These are phyloP conservation scores for Aphanomyces astaci DNA, from an alignment of 352 stramenopile species.

Conservation along the genomic window DNA sequence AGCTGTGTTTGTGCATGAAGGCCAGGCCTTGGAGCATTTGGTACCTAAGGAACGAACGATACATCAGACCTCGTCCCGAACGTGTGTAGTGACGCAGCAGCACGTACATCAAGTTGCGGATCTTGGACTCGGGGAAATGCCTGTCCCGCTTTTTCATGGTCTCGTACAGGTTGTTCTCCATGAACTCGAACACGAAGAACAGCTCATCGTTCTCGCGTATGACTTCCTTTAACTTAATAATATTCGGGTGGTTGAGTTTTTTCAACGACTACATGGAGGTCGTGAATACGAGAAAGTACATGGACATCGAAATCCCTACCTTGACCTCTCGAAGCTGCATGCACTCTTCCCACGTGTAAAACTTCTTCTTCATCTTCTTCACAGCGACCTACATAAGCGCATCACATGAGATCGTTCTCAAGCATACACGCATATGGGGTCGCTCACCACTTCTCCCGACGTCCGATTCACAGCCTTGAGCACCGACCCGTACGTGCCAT, in stretches of 20 bases:
- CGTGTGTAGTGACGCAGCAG: not conserved
- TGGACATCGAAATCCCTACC: conserved; percentile 29
- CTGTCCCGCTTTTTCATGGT: conserved; percentile 91
- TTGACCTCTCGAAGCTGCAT: conserved; percentile 97
- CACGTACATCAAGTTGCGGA: conserved; percentile 92
- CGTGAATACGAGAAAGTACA: conserved; percentile 11
- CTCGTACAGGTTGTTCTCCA: conserved; percentile 97
- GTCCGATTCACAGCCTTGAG: conserved; percentile 91
- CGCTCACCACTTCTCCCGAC: conserved; percentile 86
- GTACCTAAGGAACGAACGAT: conserved; percentile 33
- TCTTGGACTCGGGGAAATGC: conserved; percentile 89
- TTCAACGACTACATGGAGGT: conserved; percentile 67
- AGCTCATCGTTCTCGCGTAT: conserved; percentile 96
- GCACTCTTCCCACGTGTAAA: conserved; percentile 94
- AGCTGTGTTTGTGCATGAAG: conserved; percentile 98
- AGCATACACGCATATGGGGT: not conserved
- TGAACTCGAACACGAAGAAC: conserved; percentile 99
- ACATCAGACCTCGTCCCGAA: not conserved
- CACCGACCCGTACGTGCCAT: conserved; percentile 94
- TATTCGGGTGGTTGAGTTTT: conserved; percentile 95
- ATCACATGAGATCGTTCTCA: conserved; percentile 10
- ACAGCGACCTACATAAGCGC: conserved; percentile 81
- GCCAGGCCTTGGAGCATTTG: conserved; percentile 96
- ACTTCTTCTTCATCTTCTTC: conserved; percentile 98
- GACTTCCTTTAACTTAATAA: conserved; percentile 98